Conservation (phyloP, 2,329 filamentous ascomycete genomes). For the Aspergillus quadricinctus region DNA sequence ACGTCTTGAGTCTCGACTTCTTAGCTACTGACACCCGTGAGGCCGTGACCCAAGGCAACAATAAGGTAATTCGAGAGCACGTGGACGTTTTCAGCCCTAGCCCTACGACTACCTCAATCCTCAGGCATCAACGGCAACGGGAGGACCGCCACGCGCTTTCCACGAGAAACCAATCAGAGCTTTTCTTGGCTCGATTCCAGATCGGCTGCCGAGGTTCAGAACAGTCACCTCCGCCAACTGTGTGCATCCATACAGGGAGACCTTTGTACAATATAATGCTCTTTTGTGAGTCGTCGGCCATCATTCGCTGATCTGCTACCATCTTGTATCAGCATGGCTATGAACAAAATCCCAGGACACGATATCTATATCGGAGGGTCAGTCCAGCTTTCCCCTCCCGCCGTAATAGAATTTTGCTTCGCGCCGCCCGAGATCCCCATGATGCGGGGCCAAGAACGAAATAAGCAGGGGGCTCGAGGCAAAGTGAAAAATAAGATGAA, state of each 20-base stretch:
- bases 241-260: not conserved
- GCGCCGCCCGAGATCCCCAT: not conserved
- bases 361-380: constrained; percentile 79
- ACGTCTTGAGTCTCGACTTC: not conserved
- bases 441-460: constrained; percentile 2
- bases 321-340: constrained; percentile 25
- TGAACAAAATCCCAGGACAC: constrained; percentile 65
- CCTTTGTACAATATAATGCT: too few relatives aligned
- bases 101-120: not conserved
- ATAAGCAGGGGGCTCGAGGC: not conserved
- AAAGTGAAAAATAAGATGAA: not conserved
- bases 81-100: not conserved
- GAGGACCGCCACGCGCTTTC: not conserved
- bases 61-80: not conserved
- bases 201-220: not conserved
- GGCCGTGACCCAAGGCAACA: too few relatives aligned
- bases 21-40: too few relatives aligned
- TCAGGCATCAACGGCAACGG: not conserved
- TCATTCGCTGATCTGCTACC: not conserved
- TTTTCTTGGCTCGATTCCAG: not conserved
- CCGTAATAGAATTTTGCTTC: constrained; percentile 1
- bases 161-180: not conserved
- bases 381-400: constrained; percentile 17
- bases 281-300: not conserved
- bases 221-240: not conserved